Conservation (phyloP, 768 basidiomycete genomes). For the Dacryopinax spathularia region DNA sequence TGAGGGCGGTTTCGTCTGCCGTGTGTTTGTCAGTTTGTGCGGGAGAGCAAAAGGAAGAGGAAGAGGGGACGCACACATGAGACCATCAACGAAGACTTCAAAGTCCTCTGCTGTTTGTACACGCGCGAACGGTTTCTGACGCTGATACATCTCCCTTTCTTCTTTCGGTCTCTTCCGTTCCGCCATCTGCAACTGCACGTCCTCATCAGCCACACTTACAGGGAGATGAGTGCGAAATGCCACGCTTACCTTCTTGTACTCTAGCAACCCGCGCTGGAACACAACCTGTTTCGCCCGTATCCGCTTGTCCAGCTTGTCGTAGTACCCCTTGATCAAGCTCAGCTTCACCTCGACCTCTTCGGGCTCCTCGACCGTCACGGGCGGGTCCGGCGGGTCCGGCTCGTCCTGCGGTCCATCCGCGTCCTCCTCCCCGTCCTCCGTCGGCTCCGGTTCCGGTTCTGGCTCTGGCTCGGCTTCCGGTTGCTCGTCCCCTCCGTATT, state of each 20-base stretch:
- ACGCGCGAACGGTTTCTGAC: conserved; percentile 79
- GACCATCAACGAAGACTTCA: conserved; percentile 72
- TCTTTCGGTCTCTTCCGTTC: conserved; percentile 87
- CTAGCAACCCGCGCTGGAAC: conserved; percentile 79
- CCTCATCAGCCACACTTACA: conserved; percentile 7
- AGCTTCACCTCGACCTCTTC: conserved; percentile 60
- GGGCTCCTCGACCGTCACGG: conserved; percentile 10
- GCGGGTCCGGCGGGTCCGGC: conserved; percentile 27
- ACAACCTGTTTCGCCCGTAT: conserved; percentile 75
- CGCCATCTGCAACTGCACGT: conserved; percentile 61
- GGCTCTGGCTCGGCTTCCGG: conserved; percentile 26
- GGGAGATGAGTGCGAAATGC: background rate
- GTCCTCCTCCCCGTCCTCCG: conserved; percentile 37
- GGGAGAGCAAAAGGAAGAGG: background rate
- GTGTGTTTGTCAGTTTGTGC: background rate
- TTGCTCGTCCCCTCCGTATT: conserved; percentile 70
- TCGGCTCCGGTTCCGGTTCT: background rate
- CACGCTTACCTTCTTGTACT: conserved; percentile 75
- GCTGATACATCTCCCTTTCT: conserved; percentile 78
- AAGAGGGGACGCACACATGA: conserved; percentile 53
- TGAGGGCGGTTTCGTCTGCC: conserved; percentile 71
- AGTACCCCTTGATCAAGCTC: conserved; percentile 79
- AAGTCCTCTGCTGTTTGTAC: conserved; percentile 86
- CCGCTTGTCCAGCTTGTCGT: conserved; percentile 72
- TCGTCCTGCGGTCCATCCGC: conserved; percentile 60